Base-by-base conservation (phyloP, 2,329 filamentous ascomycete species). In the Alternaria conjuncta region DNA sequence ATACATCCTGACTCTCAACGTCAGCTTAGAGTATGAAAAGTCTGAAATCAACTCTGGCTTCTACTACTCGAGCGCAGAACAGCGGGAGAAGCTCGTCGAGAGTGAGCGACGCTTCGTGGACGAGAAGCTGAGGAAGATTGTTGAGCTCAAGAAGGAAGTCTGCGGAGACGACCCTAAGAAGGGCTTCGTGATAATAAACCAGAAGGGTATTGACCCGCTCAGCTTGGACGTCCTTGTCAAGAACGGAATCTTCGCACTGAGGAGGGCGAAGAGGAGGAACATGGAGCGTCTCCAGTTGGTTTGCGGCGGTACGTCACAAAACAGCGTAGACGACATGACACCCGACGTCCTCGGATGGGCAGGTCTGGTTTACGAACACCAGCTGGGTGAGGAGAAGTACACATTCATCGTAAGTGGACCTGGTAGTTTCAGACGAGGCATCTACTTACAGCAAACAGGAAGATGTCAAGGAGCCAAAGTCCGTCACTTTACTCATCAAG, bases 1-100 rank as follows among this genome's bases (percentile, higher is more conserved):
- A 64, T 94, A 90, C 81, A 97, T 99, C 75, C 85, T 99, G 65
- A 97, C 93, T 25, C 86, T 99, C 76, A 99, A 99, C 78, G 95
- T 99, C 79, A 96, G 93, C 80, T 85, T 99, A 66, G 96, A 99
- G 81, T 99, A 99, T 81, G 96, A 99, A 83, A 99, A 99, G 86
- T 95, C 94, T 0, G 96, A 99, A 83, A 97, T 99, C 82, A 99
- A 99, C 88, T 97, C 94, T 44, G 90, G 94, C 55, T 99, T 99
- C 86, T 99, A 97, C 87, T 99, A 99, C 85, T 97, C 92, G 36
- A 97, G 90, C 78, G 96, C 96, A 26, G 94, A 97, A 71, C 96
- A 99, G 85, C 89, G 96, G 71, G 96, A 98, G 76, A 99, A 98
- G 86, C 89, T 99, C 44, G 96, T 99, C 11, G 96, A 98, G 85